Base-by-base conservation (phyloP, 495 filamentous ascomycete genomes). In the Amphirosellinia nigrospora region DNA sequence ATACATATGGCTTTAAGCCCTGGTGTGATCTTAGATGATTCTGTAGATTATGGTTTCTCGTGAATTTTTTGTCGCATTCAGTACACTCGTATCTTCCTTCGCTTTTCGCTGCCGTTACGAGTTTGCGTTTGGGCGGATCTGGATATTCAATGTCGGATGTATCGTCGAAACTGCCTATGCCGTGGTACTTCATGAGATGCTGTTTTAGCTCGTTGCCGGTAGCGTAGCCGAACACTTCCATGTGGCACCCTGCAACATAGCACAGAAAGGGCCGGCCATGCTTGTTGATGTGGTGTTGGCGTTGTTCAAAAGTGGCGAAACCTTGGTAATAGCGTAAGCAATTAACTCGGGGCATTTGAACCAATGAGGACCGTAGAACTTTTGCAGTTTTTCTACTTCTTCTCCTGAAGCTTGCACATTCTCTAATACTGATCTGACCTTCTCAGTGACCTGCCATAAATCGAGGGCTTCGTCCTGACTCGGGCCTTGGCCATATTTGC, bases 1-100 rank as follows among this genome's bases (percentile, higher is more conserved):
- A 86, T 26, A 77, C 75, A 71, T 81, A 83, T 4, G 82, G 79
- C 26, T 80, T 78, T 70, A 82, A 78, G 56, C 80, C 81, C n/a
- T 73, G 79, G 72, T 85, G 84, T 1, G 81, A 82, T 45, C 79
- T 78, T 13, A 84, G 67, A 70, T 85, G 83, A 3, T 77, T 80
- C 38, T 79, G 76, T 3, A 86, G 79, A 69, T 85, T 86, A 74
- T 83, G 82, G n/a, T 79, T 81, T 56, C 81, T 77, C 4, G 82
- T 84, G 74, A 84, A 86, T 15, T 78, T 76, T 70, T 85, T 86
- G 45, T 78, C 74, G 70, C 83, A 85, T 41, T 80, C 68, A 26
- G 43, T 75, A 70, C 83, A 85, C 32, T 79, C 73, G 76, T 83
- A 85, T 2, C 28, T 61, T 26, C 75, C 21, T 32, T 69, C 48